These are phyloP conservation scores for Pisolithus tinctorius DNA, from an alignment of 768 basidiomycete genomes.

Conservation along the genomic window DNA sequence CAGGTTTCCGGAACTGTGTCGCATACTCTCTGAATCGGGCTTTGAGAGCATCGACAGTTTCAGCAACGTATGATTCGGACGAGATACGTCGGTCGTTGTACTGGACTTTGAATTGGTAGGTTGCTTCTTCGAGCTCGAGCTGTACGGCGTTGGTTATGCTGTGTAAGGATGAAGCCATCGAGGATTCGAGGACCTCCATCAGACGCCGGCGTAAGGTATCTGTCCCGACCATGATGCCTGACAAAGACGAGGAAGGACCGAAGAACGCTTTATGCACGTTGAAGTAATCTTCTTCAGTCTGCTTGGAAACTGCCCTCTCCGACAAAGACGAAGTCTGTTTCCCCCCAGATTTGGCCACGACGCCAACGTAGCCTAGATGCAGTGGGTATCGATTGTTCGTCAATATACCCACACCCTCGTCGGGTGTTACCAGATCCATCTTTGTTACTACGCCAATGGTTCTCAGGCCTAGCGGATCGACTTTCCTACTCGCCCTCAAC, in stretches of 20 bases:
- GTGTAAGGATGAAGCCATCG: constrained; percentile 94
- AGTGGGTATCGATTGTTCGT: constrained; percentile 93
- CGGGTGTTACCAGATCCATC: constrained; percentile 93
- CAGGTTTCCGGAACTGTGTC: constrained; percentile 78
- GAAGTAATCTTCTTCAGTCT: constrained; percentile 66
- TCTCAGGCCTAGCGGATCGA: constrained; percentile 90
- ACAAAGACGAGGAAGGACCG: constrained; percentile 49
- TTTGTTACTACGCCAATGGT: constrained; percentile 98
- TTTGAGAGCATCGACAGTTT: constrained; percentile 92
- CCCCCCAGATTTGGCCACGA: constrained; percentile 76
- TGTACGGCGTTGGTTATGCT: constrained; percentile 97
- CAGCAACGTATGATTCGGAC: constrained; percentile 95
- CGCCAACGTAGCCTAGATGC: constrained; percentile 95
- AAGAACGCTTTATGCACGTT: constrained; percentile 55
- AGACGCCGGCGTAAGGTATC: constrained; percentile 82
- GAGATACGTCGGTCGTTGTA: constrained; percentile 94
- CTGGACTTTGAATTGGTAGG: constrained; percentile 98
- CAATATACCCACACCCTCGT: constrained; percentile 75
- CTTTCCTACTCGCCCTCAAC: constrained; percentile 83
- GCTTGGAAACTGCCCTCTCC: constrained; percentile 42
- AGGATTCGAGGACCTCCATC: constrained; percentile 97
- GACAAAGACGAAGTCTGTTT: constrained; percentile 48
- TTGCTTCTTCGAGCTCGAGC: constrained; percentile 92
- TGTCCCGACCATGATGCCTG: constrained; percentile 68
- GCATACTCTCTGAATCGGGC: constrained; percentile 82